Conservation (phyloP, 2,329 filamentous ascomycete genomes). For the Sarocladiaceae sp. region DNA sequence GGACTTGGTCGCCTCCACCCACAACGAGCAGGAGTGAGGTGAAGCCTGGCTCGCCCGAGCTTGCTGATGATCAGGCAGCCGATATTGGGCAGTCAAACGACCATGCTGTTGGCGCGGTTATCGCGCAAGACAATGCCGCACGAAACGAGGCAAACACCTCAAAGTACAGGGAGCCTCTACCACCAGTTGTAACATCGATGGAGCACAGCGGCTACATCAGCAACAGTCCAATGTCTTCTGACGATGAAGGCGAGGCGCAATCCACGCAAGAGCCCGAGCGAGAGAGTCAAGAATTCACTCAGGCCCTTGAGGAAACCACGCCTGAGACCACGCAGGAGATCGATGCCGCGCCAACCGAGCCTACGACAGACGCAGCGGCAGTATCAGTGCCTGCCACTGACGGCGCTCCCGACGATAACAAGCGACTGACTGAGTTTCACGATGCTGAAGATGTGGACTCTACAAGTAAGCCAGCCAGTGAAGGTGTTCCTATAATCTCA, state of each 20-base stretch:
- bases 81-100: slow-evolving; percentile 51
- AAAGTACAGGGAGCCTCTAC: slow-evolving; percentile 56
- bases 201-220: slow-evolving; percentile 60
- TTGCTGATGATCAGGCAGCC: not conserved
- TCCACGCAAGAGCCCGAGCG: not conserved
- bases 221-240: slow-evolving; percentile 37
- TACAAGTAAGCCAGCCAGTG: not conserved
- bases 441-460: not conserved
- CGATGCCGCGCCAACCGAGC: not conserved
- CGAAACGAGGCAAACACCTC: slow-evolving; percentile 51
- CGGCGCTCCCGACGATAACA: not conserved
- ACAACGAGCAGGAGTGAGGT: slow-evolving; percentile 21
- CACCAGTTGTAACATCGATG: slow-evolving; percentile 63
- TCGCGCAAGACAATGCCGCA: slow-evolving; percentile 47
- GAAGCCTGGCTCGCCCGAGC: not conserved
- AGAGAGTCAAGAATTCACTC: not conserved
- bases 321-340: slow-evolving; percentile 10
- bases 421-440: not conserved
- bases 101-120: slow-evolving; percentile 47
- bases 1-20: slow-evolving; percentile 20
- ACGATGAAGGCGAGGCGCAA: slow-evolving; percentile 19
- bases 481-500: slow-evolving; percentile 35
- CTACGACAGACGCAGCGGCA: not conserved
- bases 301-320: slow-evolving; percentile 6
- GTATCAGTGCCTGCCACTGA: not conserved